Base-by-base conservation (phyloP, 805 yeast genomes). In the Cyberlindnera suaveolens region DNA sequence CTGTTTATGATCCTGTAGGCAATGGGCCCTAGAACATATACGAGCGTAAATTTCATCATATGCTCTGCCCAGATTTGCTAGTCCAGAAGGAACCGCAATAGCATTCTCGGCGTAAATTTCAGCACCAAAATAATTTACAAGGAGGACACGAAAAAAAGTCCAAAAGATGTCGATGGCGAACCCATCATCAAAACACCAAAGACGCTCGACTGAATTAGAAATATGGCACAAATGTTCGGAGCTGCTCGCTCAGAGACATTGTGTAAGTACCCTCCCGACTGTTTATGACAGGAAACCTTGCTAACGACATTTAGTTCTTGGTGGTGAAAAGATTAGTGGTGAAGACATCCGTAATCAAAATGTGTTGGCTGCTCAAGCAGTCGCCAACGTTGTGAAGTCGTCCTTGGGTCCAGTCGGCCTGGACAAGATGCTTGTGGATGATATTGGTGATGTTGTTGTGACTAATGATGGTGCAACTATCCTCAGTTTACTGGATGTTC, bases 381-480 rank as follows among this genome's bases (percentile, higher is more conserved):
- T 93, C 19, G 99, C 98, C 36, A 98, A 93, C 64, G 76, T 93
- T 45, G 99, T 91, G 37, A 91, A 91, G 65, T 82, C 96, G 13
- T 90, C 98, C 1, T 71, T 93, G 44, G 99, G 99, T 5, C 99
- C 99, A 8, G 98, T 93, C 31, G 99, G 99, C 23, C 74, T 93
- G 41, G 99, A 93, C 69, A 93, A 93, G 70, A 93, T 93, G 96
- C 75, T 93, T 38, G 99, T 93, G 33, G 99, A 93, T 66, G 99
- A 93, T 60, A 95, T 93, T 66, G 99, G 99, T 50, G 99, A 95
- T 67, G 97, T 93, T 37, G 90, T 96, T 6, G 97, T 93, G 40
- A 93, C 99, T 37, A 93, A 93, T 66, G 99, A 93, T 66, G 99
- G 99, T 52, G 99, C 99, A 46, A 93, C 99, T 5, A 93, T 93